Base-by-base conservation (phyloP, 2,329 filamentous ascomycete genomes). In the Aspergillus awamori region DNA sequence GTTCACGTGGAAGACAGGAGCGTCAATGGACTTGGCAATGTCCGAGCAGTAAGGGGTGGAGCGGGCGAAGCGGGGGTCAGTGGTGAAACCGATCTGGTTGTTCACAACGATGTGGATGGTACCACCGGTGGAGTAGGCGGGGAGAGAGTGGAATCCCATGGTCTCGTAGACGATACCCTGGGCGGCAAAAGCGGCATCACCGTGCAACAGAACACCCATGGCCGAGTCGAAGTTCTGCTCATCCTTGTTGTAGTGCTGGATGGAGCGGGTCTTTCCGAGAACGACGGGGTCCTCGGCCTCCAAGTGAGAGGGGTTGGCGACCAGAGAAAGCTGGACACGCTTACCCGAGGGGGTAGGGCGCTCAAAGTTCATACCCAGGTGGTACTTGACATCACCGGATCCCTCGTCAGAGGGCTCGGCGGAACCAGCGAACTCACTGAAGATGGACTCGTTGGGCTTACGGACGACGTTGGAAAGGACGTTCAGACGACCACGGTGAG, bases 21-120 rank as follows among this genome's bases (percentile, higher is more conserved):
- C 95, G 71, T 99, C 95, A 69, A 99, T 97, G 55, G 95, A 92
- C 84, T 99, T 99, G 80, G 95, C 95, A 73, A 99, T 97, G 78
- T 99, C 95, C 47, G 95, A 98, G 82, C 95, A 99, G 87, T 99
- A 99, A 48, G 95, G 91, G 53, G 95, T 99, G 20, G 95, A 99
- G 71, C 95, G 93, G 70, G 95, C 90, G 79, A 97, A 99, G 74
- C 95, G 92, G 69, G 95, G 95, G 76, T 99, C 95, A 22, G 95
- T 99, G 57, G 95, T 99, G 85, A 99, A 99, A 79, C 95, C 95
- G 77, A 99, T 99, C 85, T 99, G 95, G 86, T 99, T 99, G 87
- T 99, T 99, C 70, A 98, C 94, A 62, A 99, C 89, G 67, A 99
- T 85, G 81, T 99, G 95, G 71, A 99, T 91, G 61, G 95, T 99